Evolutionary conservation across 2,329 filamentous ascomycete genomes (phyloP), one percentile per base, ranked within the genome.

Genomic region (Sphaerulina musiva): DNA sequence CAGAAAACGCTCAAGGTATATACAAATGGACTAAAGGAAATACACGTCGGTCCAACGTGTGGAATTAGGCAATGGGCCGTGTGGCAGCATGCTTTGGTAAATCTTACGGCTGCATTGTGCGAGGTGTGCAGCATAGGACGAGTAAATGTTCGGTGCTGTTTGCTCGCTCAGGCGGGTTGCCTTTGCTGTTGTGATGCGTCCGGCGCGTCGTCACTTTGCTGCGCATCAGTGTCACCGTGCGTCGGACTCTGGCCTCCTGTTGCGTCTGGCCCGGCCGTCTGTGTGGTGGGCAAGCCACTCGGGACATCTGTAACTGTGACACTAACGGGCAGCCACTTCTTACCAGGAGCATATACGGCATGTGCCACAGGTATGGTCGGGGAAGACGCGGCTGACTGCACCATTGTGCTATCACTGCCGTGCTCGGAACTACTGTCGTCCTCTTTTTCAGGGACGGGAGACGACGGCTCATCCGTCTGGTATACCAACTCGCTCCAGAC

Each of bases 401-500:
- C 48, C 48, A 54, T 58, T 5, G 49, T 59, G 55, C 56, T 56
- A 23, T 60, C 55, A 45, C 59, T 55, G 49, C 61, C 54, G 40
- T 54, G 49, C 29, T 61, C 59, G 9, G 62, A 63, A 12, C 47
- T 53, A 43, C 49, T 55, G 26, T 62, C 62, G 14, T 64, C 61
- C 29, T 56, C 54, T 14, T 48, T 43, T 11, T 62, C 55, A 26
- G 59, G 46, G 14, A 29, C 29, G 9, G 53, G 45, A 31, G 48
- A 38, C n/a, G 44, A 38, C n/a, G 54, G 54, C 12, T 56, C 49
- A 14, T 56, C 50, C 10, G 47, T 53, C 6, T 60, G 58, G 67
- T 95, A 95, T 10, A 86, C 82, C 50, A 95, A 75, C 2, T 82
- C 81, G 1, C 81, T 80, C 89, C 91, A 97, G 2, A 95, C 86